Conservation (phyloP, 2,329 filamentous ascomycete species). For the Colletotrichum echinochloae region DNA sequence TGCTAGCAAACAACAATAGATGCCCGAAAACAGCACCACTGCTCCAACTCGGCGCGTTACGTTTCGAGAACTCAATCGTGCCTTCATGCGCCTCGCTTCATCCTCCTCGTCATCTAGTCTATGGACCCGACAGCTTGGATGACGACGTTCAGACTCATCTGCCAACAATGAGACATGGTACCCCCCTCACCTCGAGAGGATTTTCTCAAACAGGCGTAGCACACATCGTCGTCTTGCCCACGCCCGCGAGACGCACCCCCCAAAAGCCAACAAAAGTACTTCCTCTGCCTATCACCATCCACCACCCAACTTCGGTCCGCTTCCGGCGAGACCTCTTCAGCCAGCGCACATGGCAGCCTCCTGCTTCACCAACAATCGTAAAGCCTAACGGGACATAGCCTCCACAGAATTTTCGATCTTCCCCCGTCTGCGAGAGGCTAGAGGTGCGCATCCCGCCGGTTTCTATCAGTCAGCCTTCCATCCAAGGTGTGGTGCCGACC, state of each 20-base stretch:
- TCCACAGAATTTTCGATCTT: constrained; percentile 35
- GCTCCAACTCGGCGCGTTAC: constrained; percentile 1
- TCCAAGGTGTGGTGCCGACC: constrained; percentile 1
- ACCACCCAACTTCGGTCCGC: constrained; percentile 15
- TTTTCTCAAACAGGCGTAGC: constrained; percentile 12
- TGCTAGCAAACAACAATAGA: constrained; percentile 20
- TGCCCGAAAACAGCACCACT: constrained; percentile 25
- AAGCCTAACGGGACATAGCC: constrained; percentile 37
- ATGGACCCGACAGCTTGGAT: constrained; percentile 33
- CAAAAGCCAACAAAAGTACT: constrained; percentile 21
- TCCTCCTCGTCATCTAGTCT: constrained; percentile 29
- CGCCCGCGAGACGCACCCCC: constrained; percentile 5
- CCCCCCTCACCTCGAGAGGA: background rate
- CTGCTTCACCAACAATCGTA: constrained; percentile 20
- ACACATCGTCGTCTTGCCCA: constrained; percentile 9
- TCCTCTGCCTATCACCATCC: background rate
- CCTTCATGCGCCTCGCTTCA: background rate
- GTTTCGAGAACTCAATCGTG: constrained; percentile 16
- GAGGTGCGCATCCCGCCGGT: constrained; percentile 4
- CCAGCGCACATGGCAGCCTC: constrained; percentile 39
- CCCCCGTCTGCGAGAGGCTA: constrained; percentile 9
- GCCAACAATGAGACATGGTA: constrained; percentile 28
- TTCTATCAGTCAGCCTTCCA: background rate
- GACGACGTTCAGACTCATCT: constrained; percentile 23
- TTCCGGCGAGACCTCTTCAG: constrained; percentile 32